These are phyloP conservation scores for Globisporangium paddicum DNA, from an alignment of 352 stramenopile genomes.

Conservation along the genomic window DNA sequence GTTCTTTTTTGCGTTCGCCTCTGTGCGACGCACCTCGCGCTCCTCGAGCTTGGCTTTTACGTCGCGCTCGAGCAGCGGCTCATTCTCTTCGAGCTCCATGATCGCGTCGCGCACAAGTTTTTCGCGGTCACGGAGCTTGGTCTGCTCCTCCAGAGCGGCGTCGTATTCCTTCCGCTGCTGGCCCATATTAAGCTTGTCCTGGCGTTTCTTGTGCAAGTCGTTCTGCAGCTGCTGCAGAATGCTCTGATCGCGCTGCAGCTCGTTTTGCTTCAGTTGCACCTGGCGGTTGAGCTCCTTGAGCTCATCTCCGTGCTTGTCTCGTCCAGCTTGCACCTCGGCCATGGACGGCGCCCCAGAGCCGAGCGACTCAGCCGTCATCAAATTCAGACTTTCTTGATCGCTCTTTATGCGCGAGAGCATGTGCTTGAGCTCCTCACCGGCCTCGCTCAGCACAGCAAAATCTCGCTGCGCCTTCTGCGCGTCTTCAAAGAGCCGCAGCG, in stretches of 20 bases:
- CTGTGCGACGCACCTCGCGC: constrained; percentile 24
- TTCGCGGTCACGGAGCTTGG: constrained; percentile 46
- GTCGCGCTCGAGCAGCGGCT: constrained; percentile 38
- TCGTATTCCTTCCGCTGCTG: constrained; percentile 53
- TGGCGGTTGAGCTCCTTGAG: constrained; percentile 45
- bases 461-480: constrained; percentile 24
- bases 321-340: constrained; percentile 29
- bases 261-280: constrained; percentile 47
- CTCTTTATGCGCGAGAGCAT: constrained; percentile 22
- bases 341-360: constrained; percentile 33
- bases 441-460: constrained; percentile 26
- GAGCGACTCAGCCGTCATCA: constrained; percentile 21
- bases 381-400: constrained; percentile 35
- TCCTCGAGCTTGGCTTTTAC: constrained; percentile 41
- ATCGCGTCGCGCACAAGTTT: constrained; percentile 50
- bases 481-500: constrained; percentile 30
- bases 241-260: constrained; percentile 41
- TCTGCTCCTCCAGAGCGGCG: constrained; percentile 43
- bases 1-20: constrained; percentile 24
- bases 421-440: constrained; percentile 28
- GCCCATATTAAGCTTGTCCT: constrained; percentile 50
- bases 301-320: constrained; percentile 47
- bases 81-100: constrained; percentile 24
- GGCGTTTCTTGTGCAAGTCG: constrained; percentile 52
- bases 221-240: constrained; percentile 53